Conservation (phyloP, 2,329 filamentous ascomycete species). For the Bipolaris sorokiniana region DNA sequence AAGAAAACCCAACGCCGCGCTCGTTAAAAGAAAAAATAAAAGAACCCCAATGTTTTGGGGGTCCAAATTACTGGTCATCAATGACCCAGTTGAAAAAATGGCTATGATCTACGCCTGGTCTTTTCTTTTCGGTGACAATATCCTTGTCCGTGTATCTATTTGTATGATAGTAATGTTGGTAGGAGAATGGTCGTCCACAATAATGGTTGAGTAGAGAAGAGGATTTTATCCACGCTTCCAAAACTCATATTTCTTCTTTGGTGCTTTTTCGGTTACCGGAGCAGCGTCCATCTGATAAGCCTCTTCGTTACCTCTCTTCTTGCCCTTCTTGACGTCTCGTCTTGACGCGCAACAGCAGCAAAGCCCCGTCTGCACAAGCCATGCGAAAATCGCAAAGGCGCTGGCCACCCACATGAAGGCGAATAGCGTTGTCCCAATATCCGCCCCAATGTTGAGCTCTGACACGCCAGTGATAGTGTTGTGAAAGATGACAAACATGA, state of each 20-base stretch:
- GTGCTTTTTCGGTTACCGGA: conserved; percentile 4
- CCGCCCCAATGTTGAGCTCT: conserved; percentile 76
- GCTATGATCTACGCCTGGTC: not conserved
- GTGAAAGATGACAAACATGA: conserved; percentile 82
- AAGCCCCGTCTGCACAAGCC: conserved; percentile 73
- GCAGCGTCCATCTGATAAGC: conserved; percentile 35
- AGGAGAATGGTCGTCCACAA: not conserved
- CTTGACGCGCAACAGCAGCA: conserved; percentile 75
- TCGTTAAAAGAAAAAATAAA: conserved; percentile 13
- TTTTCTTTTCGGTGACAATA: not conserved
- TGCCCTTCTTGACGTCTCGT: conserved; percentile 59
- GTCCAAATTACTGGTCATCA: not conserved
- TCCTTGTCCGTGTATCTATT: not conserved
- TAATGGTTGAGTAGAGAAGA: not conserved
- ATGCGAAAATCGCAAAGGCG: conserved; percentile 70
- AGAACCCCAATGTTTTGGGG: not conserved
- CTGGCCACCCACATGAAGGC: conserved; percentile 88
- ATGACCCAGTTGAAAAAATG: not conserved
- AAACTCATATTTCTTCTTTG: conserved; percentile 23
- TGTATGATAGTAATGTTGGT: not conserved
- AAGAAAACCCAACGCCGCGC: conserved; percentile 21
- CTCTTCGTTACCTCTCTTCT: conserved; percentile 53
- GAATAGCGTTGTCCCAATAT: conserved; percentile 76
- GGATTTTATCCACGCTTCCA: conserved; percentile 24
- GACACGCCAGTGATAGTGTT: conserved; percentile 73